These are phyloP conservation scores for Aspergillus sp. DNA, from an alignment of 2,329 filamentous ascomycete genomes.

Conservation along the genomic window DNA sequence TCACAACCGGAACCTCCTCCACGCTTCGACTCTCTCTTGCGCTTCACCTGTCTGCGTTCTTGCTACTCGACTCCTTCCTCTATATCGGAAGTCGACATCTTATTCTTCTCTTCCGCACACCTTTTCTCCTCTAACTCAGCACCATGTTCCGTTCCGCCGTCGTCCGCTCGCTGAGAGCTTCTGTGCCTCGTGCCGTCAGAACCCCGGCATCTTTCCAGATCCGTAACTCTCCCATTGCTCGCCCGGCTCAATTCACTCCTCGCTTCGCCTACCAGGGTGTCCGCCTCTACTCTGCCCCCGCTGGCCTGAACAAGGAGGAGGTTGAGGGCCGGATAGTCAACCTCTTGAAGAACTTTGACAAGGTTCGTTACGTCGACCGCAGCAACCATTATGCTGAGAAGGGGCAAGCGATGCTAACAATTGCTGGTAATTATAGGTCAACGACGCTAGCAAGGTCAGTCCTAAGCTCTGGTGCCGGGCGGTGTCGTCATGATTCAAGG, in stretches of 20 bases:
- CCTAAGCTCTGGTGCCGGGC: background rate
- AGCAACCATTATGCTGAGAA: background rate
- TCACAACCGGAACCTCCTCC: background rate
- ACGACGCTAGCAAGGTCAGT: conserved; percentile 36
- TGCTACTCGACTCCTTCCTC: conserved; percentile 1
- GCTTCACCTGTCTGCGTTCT: conserved; percentile 6
- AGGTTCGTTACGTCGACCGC: conserved; percentile 52
- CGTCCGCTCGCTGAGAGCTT: conserved; percentile 63
- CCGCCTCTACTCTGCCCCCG: conserved; percentile 79
- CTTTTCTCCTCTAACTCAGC: conserved; percentile 16
- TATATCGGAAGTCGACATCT: conserved; percentile 1
- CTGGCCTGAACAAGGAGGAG: conserved; percentile 71
- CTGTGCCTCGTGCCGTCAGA: conserved; percentile 46
- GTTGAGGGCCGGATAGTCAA: conserved; percentile 89
- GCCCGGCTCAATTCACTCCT: conserved; percentile 55
- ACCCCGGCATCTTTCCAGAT: conserved; percentile 54
- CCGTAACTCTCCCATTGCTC: conserved; percentile 55
- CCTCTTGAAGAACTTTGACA: conserved; percentile 93
- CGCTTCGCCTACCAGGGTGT: conserved; percentile 61
- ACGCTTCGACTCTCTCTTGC: conserved; percentile 10
- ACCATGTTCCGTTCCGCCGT: conserved; percentile 87
- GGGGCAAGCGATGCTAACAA: background rate
- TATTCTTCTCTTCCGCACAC: conserved; percentile 1
- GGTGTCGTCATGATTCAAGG: background rate
- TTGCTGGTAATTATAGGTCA: conserved; percentile 21